Evolutionary conservation across 1,284 basidiomycete genomes (phyloP).

Genomic region (Mycena sp.): DNA sequence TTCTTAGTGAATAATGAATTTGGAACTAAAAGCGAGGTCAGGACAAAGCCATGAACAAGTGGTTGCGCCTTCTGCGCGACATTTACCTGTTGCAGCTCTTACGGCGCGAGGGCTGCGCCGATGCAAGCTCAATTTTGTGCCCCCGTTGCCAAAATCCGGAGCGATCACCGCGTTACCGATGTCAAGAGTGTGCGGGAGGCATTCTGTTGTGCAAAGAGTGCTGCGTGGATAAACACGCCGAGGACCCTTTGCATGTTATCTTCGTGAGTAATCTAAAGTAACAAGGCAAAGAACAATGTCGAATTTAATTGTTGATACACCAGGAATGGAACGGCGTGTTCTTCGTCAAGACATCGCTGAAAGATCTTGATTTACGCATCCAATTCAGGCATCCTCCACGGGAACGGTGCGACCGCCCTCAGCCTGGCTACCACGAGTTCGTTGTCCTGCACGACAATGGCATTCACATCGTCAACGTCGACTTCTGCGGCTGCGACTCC

Average conservation of each 20-base stretch:
- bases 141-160: not conserved
- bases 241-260: slow-evolving; percentile 1
- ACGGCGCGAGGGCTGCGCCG: not conserved
- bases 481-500: slow-evolving; percentile 47
- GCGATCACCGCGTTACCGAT: not conserved
- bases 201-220: not conserved
- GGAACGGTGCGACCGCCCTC: not conserved
- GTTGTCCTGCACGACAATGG: slow-evolving; percentile 35
- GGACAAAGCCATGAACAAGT: not conserved
- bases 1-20: not conserved
- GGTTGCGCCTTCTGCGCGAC: not conserved
- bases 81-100: not conserved
- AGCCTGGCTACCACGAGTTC: not conserved
- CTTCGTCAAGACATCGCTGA: not conserved
- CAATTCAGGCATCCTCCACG: slow-evolving; percentile 1
- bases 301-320: too few species aligned
- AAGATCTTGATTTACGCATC: not conserved
- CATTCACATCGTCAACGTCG: slow-evolving; percentile 45
- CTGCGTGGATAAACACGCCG: not conserved
- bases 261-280: not conserved
- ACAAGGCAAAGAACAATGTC: too few species aligned
- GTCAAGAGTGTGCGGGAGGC: not conserved
- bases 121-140: not conserved
- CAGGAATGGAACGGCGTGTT: not conserved
- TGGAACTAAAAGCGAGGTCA: not conserved